Conservation (phyloP, 2,329 filamentous ascomycete genomes). For the Arthroderma sp. region DNA sequence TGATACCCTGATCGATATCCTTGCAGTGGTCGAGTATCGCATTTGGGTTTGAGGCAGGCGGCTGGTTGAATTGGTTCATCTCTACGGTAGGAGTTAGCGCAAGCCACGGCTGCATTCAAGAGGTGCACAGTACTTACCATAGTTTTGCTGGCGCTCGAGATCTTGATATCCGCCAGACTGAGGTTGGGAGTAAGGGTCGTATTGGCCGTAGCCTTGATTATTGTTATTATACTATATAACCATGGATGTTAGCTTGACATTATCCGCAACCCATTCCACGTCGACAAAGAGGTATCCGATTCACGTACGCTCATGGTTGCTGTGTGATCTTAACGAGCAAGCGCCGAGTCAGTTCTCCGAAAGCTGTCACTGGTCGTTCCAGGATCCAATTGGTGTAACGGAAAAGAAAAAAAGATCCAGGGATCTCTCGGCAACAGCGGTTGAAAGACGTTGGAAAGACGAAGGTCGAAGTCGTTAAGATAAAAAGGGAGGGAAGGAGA, state of each 20-base stretch:
- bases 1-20: conserved; percentile 64
- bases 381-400: conserved; percentile 7
- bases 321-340: neutral
- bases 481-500: neutral
- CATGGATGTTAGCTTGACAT: neutral
- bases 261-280: neutral
- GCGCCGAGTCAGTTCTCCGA: neutral
- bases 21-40: conserved; percentile 74
- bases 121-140: conserved; percentile 14
- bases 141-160: conserved; percentile 18
- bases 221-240: conserved; percentile 13
- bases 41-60: conserved; percentile 46
- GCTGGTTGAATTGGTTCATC: conserved; percentile 29
- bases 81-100: conserved; percentile 19
- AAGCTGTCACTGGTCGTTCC: neutral
- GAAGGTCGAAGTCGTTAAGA: neutral
- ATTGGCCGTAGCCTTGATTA: conserved; percentile 37
- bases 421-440: no score
- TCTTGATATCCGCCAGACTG: conserved; percentile 20
- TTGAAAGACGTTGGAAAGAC: no score
- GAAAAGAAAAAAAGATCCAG: neutral
- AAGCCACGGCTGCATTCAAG: neutral
- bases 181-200: conserved; percentile 39
- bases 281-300: conserved; percentile 1
- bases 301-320: conserved; percentile 9